Percentiles rank a stretch among this genome's conserved stretches.
phyloP scores from a whole-genome alignment of 306 rosid species.

The Sindora glabra region DNA sequence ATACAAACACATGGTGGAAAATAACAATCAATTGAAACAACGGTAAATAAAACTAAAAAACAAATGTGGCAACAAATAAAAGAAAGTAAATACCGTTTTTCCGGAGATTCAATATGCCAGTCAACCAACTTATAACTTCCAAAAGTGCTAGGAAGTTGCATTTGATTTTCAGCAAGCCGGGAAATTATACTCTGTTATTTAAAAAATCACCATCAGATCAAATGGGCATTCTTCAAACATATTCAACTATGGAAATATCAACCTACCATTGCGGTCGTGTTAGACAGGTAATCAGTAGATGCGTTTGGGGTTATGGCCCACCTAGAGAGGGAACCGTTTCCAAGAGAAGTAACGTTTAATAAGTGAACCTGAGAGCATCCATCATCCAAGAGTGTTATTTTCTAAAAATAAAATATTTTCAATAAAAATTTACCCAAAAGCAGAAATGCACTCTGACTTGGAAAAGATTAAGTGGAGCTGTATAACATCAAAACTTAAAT shows the following conservation, averaged over 20 bases:
- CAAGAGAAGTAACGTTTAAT: conserved; percentile 40
- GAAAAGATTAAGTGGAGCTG: not conserved
- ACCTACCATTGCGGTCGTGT: conserved; percentile 63
- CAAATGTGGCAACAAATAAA: too few species aligned
- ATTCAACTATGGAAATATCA: conserved; percentile 14
- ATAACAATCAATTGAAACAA: too few species aligned
- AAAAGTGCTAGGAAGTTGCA: conserved; percentile 62
- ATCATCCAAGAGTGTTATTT: conserved; percentile 17
- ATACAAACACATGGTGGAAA: too few species aligned
- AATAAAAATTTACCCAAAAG: too few species aligned
- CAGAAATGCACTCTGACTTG: too few species aligned
- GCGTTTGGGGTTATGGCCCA: conserved; percentile 61
- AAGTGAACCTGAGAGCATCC: conserved; percentile 53
- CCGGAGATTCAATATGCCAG: conserved; percentile 56
- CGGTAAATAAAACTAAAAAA: too few species aligned
- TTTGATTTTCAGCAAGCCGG: conserved; percentile 49
- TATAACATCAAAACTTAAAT: not conserved
- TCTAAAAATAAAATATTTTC: not conserved
- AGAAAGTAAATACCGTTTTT: conserved; percentile 42
- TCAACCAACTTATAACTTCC: conserved; percentile 58
- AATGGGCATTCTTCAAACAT: conserved; percentile 16
- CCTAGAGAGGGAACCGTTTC: conserved; percentile 51
- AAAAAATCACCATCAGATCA: conserved; percentile 18
- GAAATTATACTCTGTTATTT: conserved; percentile 57
- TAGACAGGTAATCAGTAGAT: conserved; percentile 49